Conservation (phyloP, 306 rosid genomes). For the Erythrophleum fordii region DNA sequence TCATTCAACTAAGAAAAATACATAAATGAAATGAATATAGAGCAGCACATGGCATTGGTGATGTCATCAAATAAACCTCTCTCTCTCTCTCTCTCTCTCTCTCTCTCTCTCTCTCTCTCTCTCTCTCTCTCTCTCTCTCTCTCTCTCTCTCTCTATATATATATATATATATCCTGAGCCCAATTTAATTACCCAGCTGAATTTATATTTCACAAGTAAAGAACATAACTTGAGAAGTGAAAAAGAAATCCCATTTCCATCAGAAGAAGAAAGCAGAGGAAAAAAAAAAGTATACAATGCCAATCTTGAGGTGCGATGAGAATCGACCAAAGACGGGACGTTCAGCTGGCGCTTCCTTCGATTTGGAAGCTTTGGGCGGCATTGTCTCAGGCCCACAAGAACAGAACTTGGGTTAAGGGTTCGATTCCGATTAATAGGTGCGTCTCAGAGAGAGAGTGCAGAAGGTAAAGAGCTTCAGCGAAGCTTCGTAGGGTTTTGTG, state of each 20-base stretch:
- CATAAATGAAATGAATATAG: neutral
- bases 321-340: conserved; percentile 86
- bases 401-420: neutral
- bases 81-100: no score
- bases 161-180: neutral
- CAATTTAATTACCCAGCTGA: neutral
- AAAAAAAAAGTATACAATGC: conserved; percentile 60
- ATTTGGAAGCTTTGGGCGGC: conserved; percentile 92
- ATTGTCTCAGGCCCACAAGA: conserved; percentile 43
- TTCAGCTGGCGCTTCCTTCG: conserved; percentile 87
- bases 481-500: conserved; percentile 17
- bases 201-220: neutral
- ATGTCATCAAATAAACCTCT: neutral
- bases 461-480: neutral
- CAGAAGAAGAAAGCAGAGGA: neutral
- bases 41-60: neutral
- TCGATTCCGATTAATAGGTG: neutral
- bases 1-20: neutral
- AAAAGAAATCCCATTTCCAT: conserved; percentile 21
- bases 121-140: no score
- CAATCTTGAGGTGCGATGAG: conserved; percentile 94
- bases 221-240: conserved; percentile 21
- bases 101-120: no score
- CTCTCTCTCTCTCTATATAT: no score
- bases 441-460: neutral